Evolutionary conservation across 768 basidiomycete species (phyloP).

Genomic region (Dacryopinax primogenitus): DNA sequence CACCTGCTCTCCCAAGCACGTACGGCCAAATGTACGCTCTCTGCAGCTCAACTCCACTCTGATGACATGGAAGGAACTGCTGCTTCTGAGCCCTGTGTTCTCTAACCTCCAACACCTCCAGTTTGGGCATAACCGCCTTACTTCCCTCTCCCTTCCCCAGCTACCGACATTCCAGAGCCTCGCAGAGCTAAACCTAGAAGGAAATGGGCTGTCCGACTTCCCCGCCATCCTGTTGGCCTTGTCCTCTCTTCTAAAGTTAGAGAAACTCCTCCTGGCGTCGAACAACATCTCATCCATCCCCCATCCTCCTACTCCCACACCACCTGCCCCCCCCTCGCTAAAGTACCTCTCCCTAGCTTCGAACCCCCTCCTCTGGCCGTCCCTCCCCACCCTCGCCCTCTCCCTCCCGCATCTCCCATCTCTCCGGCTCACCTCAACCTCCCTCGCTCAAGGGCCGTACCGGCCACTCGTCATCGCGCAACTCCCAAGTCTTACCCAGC

Average conservation of each 20-base stretch:
- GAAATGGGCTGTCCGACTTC: slow-evolving; percentile 53
- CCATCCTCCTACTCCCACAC: slow-evolving; percentile 23
- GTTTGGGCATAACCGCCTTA: slow-evolving; percentile 55
- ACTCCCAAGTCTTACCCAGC: slow-evolving; percentile 44
- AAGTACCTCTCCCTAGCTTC: slow-evolving; percentile 50
- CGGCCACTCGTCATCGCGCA: slow-evolving; percentile 55
- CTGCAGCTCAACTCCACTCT: slow-evolving; percentile 64
- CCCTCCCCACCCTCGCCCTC: slow-evolving; percentile 47
- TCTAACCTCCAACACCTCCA: slow-evolving; percentile 34
- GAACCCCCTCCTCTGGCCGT: slow-evolving; percentile 51
- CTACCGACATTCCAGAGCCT: slow-evolving; percentile 18
- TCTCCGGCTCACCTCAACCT: slow-evolving; percentile 50
- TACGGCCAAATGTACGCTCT: slow-evolving; percentile 46
- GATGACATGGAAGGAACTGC: slow-evolving; percentile 49
- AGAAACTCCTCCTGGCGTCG: slow-evolving; percentile 1
- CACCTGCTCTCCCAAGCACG: slow-evolving; percentile 23
- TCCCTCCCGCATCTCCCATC: slow-evolving; percentile 61
- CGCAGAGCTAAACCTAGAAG: slow-evolving; percentile 51
- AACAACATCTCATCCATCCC: neutral
- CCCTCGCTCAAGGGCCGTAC: slow-evolving; percentile 36
- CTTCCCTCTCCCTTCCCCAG: neutral
- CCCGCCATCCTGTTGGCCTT: slow-evolving; percentile 35
- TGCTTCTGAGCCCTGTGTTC: slow-evolving; percentile 14
- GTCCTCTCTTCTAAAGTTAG: slow-evolving; percentile 31
- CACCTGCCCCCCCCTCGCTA: slow-evolving; percentile 27